Conservation (phyloP, 2,329 filamentous ascomycete species). For the Penicillium sp. region DNA sequence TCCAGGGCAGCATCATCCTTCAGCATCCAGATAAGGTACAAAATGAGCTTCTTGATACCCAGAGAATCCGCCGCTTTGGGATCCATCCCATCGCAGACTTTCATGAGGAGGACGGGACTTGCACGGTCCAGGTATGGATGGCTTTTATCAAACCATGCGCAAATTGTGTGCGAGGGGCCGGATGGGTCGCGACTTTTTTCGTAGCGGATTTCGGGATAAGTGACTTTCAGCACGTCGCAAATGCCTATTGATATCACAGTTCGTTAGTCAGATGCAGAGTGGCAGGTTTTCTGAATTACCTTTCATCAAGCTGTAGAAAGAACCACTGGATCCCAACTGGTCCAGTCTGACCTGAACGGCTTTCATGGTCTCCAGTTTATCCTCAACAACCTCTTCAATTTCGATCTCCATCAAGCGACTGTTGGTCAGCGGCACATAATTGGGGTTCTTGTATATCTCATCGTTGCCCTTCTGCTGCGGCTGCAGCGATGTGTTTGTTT, state of each 20-base stretch:
- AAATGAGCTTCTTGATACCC: constrained; percentile 31
- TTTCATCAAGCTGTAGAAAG: constrained; percentile 6
- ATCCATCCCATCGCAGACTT: constrained; percentile 10
- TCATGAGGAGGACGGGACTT: constrained; percentile 30
- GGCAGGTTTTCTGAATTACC: constrained; percentile 12
- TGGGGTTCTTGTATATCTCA: not conserved
- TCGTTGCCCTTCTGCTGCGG: not conserved
- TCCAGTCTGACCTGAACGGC: constrained; percentile 18
- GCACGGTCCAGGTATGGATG: constrained; percentile 24
- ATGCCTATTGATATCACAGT: constrained; percentile 11
- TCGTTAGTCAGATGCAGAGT: not conserved
- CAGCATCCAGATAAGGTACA: constrained; percentile 34
- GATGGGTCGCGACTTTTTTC: not conserved
- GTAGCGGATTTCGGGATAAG: constrained; percentile 2
- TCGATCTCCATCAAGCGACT: not conserved
- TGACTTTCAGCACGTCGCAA: constrained; percentile 8
- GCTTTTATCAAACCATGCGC: constrained; percentile 6
- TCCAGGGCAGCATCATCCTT: constrained; percentile 28
- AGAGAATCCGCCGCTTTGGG: constrained; percentile 17
- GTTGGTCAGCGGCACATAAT: not conserved
- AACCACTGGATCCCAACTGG: constrained; percentile 13
- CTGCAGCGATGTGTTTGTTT: not conserved
- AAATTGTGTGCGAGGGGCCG: not conserved
- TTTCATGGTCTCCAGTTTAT: constrained; percentile 18
- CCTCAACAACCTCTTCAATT: not conserved